Evolutionary conservation across 176 grass and related monocot genomes (phyloP), one percentile per base, ranked within the genome.

Genomic region (Hordeum marinum): DNA sequence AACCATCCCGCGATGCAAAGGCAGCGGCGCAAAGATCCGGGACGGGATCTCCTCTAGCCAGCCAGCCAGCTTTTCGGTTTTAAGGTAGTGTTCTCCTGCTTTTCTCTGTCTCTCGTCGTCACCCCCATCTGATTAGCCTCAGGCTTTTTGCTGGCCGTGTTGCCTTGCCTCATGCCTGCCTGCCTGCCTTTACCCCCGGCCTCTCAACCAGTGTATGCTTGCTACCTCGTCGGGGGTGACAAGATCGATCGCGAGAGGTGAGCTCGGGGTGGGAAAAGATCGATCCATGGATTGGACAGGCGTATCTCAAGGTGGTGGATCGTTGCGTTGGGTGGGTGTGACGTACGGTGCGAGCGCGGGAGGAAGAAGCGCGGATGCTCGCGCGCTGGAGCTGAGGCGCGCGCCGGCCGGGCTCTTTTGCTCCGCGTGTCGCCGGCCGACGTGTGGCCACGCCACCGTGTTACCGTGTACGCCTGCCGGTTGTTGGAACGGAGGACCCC

Each of bases 1-100:
- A 85, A 78, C 63, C 83, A 82, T 86, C 88, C 68, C 17, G 40
- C 61, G 45, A 15, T 48, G 4, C 11, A 78, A 90, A 86, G 88
- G 13, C 23, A 26, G 12, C 27, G 6, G 23, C 8, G 40, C 65
- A 57, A 12, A 74, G 88, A 86, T 78, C 52, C 42, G 42, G 17
- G 72, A 61, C 72, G 31, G 72, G 83, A 86, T 90, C 80, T 18
- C 76, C 29, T 52, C 36, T 34, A 26, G 45, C 26, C 25, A 63
- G 15, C 23, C 5, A 63, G 37, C 31, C 40, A 3, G 8, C 85
- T 74, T 87, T 88, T 21, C 65, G 75, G 31, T 79, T 63, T 84
- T 73, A 72, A 72, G 80, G 87, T 84, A 50, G 43, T 31, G 42
- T 79, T 29, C 23, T 23, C 74, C 50, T 54, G 17, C 18, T 54